These are phyloP conservation scores for Hypseocharis bilobata DNA, from an alignment of 441 rosid species.

Conservation along the genomic window DNA sequence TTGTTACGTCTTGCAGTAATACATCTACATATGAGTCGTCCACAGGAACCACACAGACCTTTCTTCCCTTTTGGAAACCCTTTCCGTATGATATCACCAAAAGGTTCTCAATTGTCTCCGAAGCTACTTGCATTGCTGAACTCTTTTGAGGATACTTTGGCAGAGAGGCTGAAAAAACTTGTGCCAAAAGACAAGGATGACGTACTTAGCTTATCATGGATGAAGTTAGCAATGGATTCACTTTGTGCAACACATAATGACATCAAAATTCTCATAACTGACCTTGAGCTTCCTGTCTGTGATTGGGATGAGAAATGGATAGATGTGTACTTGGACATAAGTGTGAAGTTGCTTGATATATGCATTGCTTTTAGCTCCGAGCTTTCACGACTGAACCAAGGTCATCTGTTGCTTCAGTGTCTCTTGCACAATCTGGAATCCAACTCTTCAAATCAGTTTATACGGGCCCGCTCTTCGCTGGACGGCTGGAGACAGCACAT, in stretches of 20 bases:
- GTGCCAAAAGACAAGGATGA: conserved; percentile 46
- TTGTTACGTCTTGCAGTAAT: conserved; percentile 31
- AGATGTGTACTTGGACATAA: conserved; percentile 74
- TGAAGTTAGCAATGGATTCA: conserved; percentile 63
- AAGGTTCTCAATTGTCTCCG: conserved; percentile 48
- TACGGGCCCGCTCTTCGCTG: conserved; percentile 48
- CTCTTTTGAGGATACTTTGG: conserved; percentile 53
- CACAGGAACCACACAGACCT: conserved; percentile 62
- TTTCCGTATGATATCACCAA: conserved; percentile 58
- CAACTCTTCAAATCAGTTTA: conserved; percentile 33
- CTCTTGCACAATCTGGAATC: conserved; percentile 58
- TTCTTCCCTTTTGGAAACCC: conserved; percentile 79
- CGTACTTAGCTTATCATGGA: conserved; percentile 67
- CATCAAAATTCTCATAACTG: conserved; percentile 60
- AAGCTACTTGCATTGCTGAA: conserved; percentile 42
- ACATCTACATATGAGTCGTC: conserved; percentile 47
- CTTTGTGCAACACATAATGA: conserved; percentile 55
- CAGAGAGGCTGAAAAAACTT: conserved; percentile 49
- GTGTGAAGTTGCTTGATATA: conserved; percentile 76
- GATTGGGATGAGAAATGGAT: conserved; percentile 94
- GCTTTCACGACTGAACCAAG: conserved; percentile 66
- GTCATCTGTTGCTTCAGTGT: conserved; percentile 70
- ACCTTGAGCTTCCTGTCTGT: conserved; percentile 67
- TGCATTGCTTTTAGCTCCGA: conserved; percentile 69
- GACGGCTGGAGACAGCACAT: conserved; percentile 61